A percentile compares a stretch with the other conserved stretches of the same genome.
phyloP scores from a whole-genome alignment of 768 basidiomycete species.

The Suillus alpinus region DNA sequence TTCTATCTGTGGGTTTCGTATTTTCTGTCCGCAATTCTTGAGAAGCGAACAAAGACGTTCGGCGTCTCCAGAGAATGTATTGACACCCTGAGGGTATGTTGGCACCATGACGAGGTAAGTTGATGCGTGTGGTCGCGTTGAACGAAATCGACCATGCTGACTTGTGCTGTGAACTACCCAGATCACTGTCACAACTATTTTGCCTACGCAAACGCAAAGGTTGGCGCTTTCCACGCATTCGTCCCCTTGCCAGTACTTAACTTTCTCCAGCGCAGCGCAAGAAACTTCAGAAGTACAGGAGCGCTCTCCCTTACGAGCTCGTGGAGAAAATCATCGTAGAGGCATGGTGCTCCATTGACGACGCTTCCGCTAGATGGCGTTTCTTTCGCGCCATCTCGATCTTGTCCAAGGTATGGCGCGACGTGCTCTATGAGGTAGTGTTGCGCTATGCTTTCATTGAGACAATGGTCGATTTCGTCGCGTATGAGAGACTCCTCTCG shows the following conservation, averaged over 20 bases:
- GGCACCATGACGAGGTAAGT: background rate
- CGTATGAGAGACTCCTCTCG: background rate
- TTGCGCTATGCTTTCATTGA: conserved; percentile 5
- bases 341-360: conserved; percentile 1
- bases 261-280: background rate
- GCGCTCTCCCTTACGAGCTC: conserved; percentile 3
- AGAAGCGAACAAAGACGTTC: background rate
- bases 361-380: background rate
- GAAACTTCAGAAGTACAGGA: background rate
- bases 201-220: background rate
- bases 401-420: conserved; percentile 4
- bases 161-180: background rate
- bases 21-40: background rate
- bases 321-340: conserved; percentile 1
- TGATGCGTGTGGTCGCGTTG: background rate
- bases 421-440: conserved; percentile 4
- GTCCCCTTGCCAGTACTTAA: background rate
- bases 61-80: background rate
- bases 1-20: background rate
- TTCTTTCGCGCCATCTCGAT: conserved; percentile 2
- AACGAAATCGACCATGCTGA: background rate
- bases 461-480: background rate
- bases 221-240: background rate
- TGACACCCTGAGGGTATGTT: background rate
- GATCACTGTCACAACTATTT: background rate